Evolutionary conservation across 805 yeast species (phyloP).

Genomic region (Saccharomycopsis synnaedendra): DNA sequence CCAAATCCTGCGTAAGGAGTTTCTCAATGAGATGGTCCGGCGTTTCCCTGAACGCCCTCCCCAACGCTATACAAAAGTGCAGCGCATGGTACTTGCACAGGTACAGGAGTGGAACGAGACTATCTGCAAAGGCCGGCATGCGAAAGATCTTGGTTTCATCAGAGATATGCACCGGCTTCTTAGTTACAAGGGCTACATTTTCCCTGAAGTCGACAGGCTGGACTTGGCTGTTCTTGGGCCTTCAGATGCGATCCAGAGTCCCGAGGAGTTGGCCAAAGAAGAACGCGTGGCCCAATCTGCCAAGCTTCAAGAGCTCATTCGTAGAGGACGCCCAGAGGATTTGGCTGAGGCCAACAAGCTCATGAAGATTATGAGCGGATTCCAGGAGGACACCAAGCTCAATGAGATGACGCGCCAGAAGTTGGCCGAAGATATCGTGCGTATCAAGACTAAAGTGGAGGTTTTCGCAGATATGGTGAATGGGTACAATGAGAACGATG

Average conservation of each 20-base stretch:
- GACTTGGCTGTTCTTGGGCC: conserved; percentile 93
- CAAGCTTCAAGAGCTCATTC: conserved; percentile 85
- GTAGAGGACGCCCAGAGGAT: conserved; percentile 93
- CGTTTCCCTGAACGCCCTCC: conserved; percentile 95
- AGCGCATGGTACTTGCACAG: conserved; percentile 74
- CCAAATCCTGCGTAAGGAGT: conserved; percentile 91
- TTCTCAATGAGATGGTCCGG: conserved; percentile 84
- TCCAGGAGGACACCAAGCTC: conserved; percentile 63
- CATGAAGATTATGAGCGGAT: conserved; percentile 98
- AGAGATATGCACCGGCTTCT: conserved; percentile 92
- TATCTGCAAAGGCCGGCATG: conserved; percentile 77
- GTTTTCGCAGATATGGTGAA: conserved; percentile 70
- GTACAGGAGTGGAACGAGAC: conserved; percentile 98
- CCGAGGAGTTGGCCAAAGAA: conserved; percentile 84
- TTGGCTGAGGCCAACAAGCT: conserved; percentile 90
- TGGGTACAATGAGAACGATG: conserved; percentile 19
- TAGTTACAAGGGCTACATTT: conserved; percentile 80
- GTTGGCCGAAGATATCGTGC: conserved; percentile 73
- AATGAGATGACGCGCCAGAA: conserved; percentile 63
- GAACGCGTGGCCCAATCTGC: conserved; percentile 91
- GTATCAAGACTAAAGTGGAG: conserved; percentile 76
- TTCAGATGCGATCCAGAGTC: conserved; percentile 71
- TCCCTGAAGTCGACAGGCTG: conserved; percentile 84
- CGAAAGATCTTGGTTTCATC: conserved; percentile 84
- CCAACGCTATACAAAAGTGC: conserved; percentile 68